Evolutionary conservation across 768 basidiomycete genomes (phyloP), one percentile per base, ranked within the genome.

Genomic region (Phylloporus sp.): DNA sequence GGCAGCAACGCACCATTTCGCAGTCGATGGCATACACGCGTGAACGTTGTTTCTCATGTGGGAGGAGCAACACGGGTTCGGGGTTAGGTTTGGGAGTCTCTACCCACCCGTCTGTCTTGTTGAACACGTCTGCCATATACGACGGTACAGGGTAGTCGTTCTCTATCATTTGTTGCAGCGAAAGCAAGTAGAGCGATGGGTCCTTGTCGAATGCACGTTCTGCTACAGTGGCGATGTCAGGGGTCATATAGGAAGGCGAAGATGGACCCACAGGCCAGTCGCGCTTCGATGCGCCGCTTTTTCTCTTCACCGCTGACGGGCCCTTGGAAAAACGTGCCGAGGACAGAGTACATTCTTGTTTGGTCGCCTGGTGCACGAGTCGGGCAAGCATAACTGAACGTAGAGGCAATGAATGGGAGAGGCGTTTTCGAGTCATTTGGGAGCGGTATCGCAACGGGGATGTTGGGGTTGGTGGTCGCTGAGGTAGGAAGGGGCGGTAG

Each of bases 351-450:
- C 84, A 98, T 86, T 38, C 84, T 77, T 31, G 79, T 85, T 47
- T 79, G 77, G 58, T 97, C 95, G 1, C 95, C 97, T 0, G 94
- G 95, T 1, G 95, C 94, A 18, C 87, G 82, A 0, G 94, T 95
- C 0, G 95, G 95, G 56, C 89, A 91, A 13, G 91, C 93, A 72
- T 97, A 91, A 51, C 88, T 90, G 73, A 97, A 99, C 5, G 80
- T 90, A 29, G 74, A 86, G 35, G 80, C 80, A 53, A 84, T 86
- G 72, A 80, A 97, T 3, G 82, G 84, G 22, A 85, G 72, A 23
- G 66, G 73, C 2, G 75, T 69, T 18, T 57, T 59, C 40, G 70
- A 67, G 20, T 59, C 60, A 23, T 61, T 34, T 34, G 67, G 71
- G 40, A 69, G 64, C 0, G 76, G 75, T 47, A 79, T 71, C 12